These are phyloP conservation scores for Jatropha multifida DNA, from an alignment of 441 rosid species.

Conservation along the genomic window DNA sequence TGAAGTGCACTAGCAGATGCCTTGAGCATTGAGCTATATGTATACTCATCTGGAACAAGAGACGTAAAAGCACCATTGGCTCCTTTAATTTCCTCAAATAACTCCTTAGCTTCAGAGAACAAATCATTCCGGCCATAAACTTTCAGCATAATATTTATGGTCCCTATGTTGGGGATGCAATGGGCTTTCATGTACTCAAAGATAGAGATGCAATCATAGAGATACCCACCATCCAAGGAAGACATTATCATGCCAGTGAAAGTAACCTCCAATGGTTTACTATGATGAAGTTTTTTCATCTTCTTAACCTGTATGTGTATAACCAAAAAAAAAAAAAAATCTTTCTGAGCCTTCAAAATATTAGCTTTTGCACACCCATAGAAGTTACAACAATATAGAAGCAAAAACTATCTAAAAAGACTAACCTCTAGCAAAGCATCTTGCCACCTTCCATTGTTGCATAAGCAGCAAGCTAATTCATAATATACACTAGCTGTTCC, in stretches of 20 bases:
- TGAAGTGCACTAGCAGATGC: slow-evolving; percentile 77
- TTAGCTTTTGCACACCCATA: not conserved
- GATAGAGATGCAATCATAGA: slow-evolving; percentile 65
- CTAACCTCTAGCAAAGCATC: slow-evolving; percentile 79
- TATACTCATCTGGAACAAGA: slow-evolving; percentile 62
- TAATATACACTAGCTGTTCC: slow-evolving; percentile 82
- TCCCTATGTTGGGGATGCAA: slow-evolving; percentile 78
- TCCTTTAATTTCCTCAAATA: slow-evolving; percentile 61
- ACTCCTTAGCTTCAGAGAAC: slow-evolving; percentile 76
- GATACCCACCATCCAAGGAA: slow-evolving; percentile 73
- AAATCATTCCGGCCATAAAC: slow-evolving; percentile 72
- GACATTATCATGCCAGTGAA: slow-evolving; percentile 84
- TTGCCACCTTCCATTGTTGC: slow-evolving; percentile 73
- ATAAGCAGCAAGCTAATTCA: slow-evolving; percentile 88
- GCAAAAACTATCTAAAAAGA: not conserved
- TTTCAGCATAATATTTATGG: slow-evolving; percentile 83
- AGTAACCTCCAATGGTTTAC: slow-evolving; percentile 69
- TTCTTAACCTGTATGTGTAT: slow-evolving; percentile 56
- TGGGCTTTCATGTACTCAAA: slow-evolving; percentile 66
- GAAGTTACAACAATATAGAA: not conserved
- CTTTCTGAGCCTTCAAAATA: not conserved
- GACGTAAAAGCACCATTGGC: slow-evolving; percentile 20
- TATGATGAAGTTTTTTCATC: slow-evolving; percentile 53
- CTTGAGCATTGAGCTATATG: slow-evolving; percentile 78
- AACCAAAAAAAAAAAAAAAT: not conserved